Evolutionary conservation across 1,139 yeast genomes (phyloP).

Genomic region (Geotrichum bryndzae): DNA sequence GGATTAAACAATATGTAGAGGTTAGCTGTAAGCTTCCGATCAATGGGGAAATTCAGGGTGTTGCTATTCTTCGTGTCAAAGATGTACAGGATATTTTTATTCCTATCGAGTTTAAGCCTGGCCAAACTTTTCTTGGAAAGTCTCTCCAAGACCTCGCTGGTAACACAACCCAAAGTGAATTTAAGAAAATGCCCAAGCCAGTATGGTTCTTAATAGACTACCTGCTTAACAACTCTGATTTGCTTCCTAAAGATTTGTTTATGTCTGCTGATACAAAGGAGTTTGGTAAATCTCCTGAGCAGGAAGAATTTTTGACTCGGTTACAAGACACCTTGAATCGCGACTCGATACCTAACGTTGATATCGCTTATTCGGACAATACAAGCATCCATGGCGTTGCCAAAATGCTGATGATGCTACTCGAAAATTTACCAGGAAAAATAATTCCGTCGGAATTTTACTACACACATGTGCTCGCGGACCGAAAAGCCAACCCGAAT

Average conservation of each 20-base stretch:
- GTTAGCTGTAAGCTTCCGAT: constrained; percentile 1
- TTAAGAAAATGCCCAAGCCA: constrained; percentile 30
- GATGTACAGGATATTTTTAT: constrained; percentile 35
- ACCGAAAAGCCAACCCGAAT: not conserved
- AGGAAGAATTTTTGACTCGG: not conserved
- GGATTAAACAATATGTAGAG: constrained; percentile 22
- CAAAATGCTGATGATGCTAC: constrained; percentile 31
- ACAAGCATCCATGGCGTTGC: constrained; percentile 31
- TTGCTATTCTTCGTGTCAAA: constrained; percentile 29
- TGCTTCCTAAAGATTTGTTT: not conserved
- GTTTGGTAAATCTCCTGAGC: constrained; percentile 8
- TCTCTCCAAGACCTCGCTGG: constrained; percentile 28
- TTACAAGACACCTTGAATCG: not conserved
- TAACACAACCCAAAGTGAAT: constrained; percentile 22
- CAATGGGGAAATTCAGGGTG: constrained; percentile 18
- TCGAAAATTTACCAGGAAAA: constrained; percentile 39
- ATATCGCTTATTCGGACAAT: not conserved
- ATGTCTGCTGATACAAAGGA: not conserved
- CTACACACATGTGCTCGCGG: constrained; percentile 10
- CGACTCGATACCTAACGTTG: not conserved
- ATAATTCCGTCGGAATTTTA: constrained; percentile 37
- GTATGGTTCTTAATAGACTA: constrained; percentile 36
- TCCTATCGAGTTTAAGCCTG: constrained; percentile 27
- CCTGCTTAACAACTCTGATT: constrained; percentile 25
- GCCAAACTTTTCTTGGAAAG: constrained; percentile 22